Conservation (phyloP, 1,139 yeast species). For the Zygosaccharomyces sapae region DNA sequence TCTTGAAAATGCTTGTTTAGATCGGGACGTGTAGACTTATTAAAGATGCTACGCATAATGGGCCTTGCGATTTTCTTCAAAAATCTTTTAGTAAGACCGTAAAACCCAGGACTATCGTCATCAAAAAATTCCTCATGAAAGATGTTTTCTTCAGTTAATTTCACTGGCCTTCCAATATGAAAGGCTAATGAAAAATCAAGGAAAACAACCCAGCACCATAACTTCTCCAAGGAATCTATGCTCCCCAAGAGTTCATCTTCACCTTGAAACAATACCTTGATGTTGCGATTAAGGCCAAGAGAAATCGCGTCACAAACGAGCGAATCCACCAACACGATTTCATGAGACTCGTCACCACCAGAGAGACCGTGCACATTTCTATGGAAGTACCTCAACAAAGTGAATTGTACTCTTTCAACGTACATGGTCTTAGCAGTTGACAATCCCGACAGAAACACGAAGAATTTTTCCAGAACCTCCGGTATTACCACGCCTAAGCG, state of each 20-base stretch:
- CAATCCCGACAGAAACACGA: slow-evolving; percentile 18
- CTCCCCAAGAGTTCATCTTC: slow-evolving; percentile 25
- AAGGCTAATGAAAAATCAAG: slow-evolving; percentile 32
- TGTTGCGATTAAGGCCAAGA: slow-evolving; percentile 35
- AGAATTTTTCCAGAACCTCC: slow-evolving; percentile 18
- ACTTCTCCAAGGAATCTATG: slow-evolving; percentile 22
- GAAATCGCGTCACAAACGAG: slow-evolving; percentile 29
- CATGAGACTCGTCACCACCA: slow-evolving; percentile 33
- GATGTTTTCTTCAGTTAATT: slow-evolving; percentile 20
- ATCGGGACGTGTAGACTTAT: slow-evolving; percentile 16
- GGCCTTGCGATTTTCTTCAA: slow-evolving; percentile 22
- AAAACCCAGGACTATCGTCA: slow-evolving; percentile 8
- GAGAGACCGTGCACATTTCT: slow-evolving; percentile 21
- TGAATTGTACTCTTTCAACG: slow-evolving; percentile 24
- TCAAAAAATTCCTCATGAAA: slow-evolving; percentile 18
- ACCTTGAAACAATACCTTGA: slow-evolving; percentile 23
- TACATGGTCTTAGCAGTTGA: slow-evolving; percentile 20
- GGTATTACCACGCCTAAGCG: slow-evolving; percentile 8
- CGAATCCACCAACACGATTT: slow-evolving; percentile 19
- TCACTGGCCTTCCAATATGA: slow-evolving; percentile 32
- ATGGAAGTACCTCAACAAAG: slow-evolving; percentile 24
- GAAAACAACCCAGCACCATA: slow-evolving; percentile 33
- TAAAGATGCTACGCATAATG: slow-evolving; percentile 17
- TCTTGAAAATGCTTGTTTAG: slow-evolving; percentile 12
- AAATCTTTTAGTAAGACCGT: slow-evolving; percentile 19